These are phyloP conservation scores for Perilla frutescens DNA, from an alignment of 257 asterid species.

Conservation along the genomic window DNA sequence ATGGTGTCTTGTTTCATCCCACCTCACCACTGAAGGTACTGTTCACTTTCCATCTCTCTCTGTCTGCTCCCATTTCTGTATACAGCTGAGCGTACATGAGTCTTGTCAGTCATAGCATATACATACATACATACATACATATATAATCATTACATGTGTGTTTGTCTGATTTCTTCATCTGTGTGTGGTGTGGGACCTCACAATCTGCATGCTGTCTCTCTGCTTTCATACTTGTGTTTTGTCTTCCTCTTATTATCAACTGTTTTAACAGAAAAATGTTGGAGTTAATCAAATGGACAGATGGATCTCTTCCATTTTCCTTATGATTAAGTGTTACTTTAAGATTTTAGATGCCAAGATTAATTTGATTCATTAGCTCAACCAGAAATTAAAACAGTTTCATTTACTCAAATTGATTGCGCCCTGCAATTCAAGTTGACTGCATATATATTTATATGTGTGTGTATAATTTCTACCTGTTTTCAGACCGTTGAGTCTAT, in stretches of 20 bases:
- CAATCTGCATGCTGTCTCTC: not conserved
- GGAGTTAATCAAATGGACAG: too few relatives aligned
- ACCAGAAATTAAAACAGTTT: not conserved
- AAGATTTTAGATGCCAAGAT: not conserved
- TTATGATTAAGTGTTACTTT: too few relatives aligned
- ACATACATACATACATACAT: not conserved
- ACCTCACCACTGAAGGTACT: slow-evolving; percentile 37
- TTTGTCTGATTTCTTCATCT: slow-evolving; percentile 13
- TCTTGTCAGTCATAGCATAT: not conserved
- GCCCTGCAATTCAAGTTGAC: too few relatives aligned
- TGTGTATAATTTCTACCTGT: not conserved
- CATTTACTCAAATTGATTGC: too few relatives aligned
- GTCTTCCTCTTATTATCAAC: not conserved
- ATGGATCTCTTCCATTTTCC: too few relatives aligned
- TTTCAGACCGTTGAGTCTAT: not conserved
- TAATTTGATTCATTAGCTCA: not conserved
- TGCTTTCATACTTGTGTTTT: not conserved
- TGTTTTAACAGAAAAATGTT: not conserved
- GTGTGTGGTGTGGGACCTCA: slow-evolving; percentile 9
- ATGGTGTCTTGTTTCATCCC: slow-evolving; percentile 2
- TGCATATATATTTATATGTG: too few relatives aligned
- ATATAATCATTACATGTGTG: slow-evolving; percentile 13
- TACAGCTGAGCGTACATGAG: too few relatives aligned
- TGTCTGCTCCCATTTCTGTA: too few relatives aligned
- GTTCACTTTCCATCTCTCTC: slow-evolving; percentile 9